Conservation (phyloP, 306 rosid species). For the Rosa lucieae region DNA sequence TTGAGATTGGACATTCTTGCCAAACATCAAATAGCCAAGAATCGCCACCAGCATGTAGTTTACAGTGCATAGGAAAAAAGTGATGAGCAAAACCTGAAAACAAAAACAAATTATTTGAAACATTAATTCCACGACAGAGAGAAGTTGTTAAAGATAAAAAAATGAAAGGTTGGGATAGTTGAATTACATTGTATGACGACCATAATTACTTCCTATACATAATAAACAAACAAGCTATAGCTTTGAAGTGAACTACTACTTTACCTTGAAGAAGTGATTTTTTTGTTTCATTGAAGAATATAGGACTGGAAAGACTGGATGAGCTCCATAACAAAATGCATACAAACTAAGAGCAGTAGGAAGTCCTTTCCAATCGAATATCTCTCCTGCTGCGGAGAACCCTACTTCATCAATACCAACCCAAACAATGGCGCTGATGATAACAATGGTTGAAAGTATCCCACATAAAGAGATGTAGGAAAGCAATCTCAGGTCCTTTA, state of each 20-base stretch:
- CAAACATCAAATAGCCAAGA: conserved; percentile 21
- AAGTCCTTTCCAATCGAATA: conserved; percentile 9
- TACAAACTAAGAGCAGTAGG: conserved; percentile 19
- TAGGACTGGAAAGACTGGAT: conserved; percentile 19
- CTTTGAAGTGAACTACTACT: too few relatives aligned
- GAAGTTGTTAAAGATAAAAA: too few relatives aligned
- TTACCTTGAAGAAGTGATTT: neutral
- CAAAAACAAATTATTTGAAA: neutral
- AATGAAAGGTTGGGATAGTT: too few relatives aligned
- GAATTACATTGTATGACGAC: too few relatives aligned
- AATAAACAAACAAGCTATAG: too few relatives aligned
- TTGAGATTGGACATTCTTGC: conserved; percentile 9
- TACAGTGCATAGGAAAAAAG: conserved; percentile 1
- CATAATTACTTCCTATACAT: too few relatives aligned
- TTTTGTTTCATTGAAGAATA: conserved; percentile 21
- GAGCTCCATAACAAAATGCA: conserved; percentile 23
- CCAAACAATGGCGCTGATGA: conserved; percentile 11
- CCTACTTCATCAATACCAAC: conserved; percentile 16
- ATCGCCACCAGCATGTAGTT: conserved; percentile 13
- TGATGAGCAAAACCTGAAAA: conserved; percentile 11
- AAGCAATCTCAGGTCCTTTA: conserved; percentile 18
- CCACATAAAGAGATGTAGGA: conserved; percentile 15
- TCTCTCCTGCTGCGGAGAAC: neutral
- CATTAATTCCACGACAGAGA: too few relatives aligned
- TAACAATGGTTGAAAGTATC: neutral